Evolutionary conservation across 306 rosid species (phyloP), one percentile per base, ranked within the genome.

Genomic region (Crotalaria pallida): DNA sequence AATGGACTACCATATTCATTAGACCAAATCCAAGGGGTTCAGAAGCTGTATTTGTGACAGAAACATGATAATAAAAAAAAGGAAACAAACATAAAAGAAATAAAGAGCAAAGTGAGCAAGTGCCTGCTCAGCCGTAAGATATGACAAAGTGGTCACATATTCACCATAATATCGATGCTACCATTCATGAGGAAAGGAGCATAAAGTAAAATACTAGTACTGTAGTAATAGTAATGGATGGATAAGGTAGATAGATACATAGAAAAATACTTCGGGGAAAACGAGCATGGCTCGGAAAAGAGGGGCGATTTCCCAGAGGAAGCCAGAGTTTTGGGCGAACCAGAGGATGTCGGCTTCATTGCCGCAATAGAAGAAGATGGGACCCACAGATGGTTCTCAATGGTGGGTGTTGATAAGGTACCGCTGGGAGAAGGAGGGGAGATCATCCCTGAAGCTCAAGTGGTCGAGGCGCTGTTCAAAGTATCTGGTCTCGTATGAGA

Each of bases 151-250:
- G 31, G 83, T 69, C 40, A 89, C 27, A 6, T 96, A 88, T 15
- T 89, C 85, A 1, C 96, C 97, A 44, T 92, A 92, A 73, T 92
- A 92, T 3, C 96, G 86, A 65, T 92, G 97, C 96, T n/a, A n/a
- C n/a, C n/a, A n/a, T n/a, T n/a, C n/a, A n/a, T n/a, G n/a, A n/a
- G n/a, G n/a, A n/a, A n/a, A n/a, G n/a, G n/a, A n/a, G n/a, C n/a
- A n/a, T n/a, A n/a, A n/a, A n/a, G n/a, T n/a, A n/a, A n/a, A n/a
- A n/a, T n/a, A n/a, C n/a, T n/a, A n/a, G n/a, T n/a, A n/a, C n/a
- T n/a, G n/a, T n/a, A n/a, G n/a, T n/a, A n/a, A n/a, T n/a, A n/a
- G n/a, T n/a, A n/a, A n/a, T n/a, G n/a, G n/a, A n/a, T n/a, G n/a
- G n/a, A n/a, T n/a, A n/a, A n/a, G n/a, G n/a, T n/a, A n/a, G n/a